Evolutionary conservation across 495 filamentous ascomycete genomes (phyloP).

Genomic region (Penicillium mononematosum): DNA sequence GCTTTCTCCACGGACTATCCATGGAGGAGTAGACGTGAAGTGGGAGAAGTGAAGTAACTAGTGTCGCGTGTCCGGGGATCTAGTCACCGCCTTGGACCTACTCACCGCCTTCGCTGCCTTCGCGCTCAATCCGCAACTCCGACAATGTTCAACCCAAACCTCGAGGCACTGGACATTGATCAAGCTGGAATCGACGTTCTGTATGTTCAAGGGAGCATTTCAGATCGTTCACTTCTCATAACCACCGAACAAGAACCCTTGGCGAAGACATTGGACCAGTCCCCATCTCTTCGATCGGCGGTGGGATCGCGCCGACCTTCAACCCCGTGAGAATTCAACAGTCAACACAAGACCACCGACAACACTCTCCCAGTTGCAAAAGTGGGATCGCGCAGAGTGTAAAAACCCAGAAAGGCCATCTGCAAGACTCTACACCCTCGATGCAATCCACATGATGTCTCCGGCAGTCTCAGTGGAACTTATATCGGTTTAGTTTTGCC

Average conservation of each 20-base stretch:
- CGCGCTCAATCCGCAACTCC: constrained; percentile 11
- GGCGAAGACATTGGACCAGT: neutral
- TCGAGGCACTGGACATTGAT: neutral
- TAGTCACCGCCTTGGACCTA: neutral
- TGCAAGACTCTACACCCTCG: neutral
- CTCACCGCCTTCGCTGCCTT: constrained; percentile 14
- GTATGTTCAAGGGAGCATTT: constrained; percentile 1
- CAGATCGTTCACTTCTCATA: neutral
- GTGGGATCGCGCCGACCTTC: constrained; percentile 8
- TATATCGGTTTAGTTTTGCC: constrained; percentile 24
- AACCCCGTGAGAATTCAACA: constrained; percentile 5
- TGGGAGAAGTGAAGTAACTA: neutral
- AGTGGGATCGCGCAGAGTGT: neutral
- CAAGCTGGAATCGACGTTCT: neutral
- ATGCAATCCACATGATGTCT: constrained; percentile 31
- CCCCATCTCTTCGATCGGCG: neutral
- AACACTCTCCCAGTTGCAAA: neutral
- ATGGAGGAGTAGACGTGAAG: neutral
- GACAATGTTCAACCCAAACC: constrained; percentile 4
- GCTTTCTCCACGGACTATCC: neutral
- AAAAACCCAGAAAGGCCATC: neutral
- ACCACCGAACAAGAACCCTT: neutral
- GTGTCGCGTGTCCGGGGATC: constrained; percentile 1
- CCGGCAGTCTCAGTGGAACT: constrained; percentile 17
- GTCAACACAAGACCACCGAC: constrained; percentile 3